Percentiles rank a stretch among this genome's conserved stretches.
Conservation (phyloP, 2,329 filamentous ascomycete genomes). For the Ampelomyces quisqualis region DNA sequence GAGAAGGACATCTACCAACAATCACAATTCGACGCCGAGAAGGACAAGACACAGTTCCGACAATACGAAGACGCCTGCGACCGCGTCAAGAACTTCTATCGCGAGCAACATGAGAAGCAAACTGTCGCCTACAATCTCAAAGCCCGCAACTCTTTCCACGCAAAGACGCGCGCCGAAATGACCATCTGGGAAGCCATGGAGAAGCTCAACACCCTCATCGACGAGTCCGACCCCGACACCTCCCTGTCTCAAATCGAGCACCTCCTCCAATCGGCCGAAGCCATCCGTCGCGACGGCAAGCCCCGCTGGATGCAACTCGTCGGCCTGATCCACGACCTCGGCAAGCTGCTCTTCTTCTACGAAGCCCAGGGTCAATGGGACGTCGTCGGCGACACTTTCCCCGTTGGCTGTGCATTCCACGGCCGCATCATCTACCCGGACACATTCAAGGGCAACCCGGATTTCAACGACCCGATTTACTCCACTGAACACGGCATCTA, state of each 20-base stretch:
- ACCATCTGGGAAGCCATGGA: conserved; percentile 90
- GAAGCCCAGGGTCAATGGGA: conserved; percentile 89
- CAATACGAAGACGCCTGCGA: conserved; percentile 82
- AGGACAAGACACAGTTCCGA: conserved; percentile 78
- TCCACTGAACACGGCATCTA: conserved; percentile 79
- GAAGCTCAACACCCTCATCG: conserved; percentile 86
- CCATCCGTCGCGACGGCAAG: conserved; percentile 81
- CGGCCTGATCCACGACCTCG: conserved; percentile 75
- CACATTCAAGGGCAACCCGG: conserved; percentile 76
- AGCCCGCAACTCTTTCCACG: conserved; percentile 70
- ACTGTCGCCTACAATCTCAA: conserved; percentile 82
- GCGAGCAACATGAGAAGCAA: conserved; percentile 68
- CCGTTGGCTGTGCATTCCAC: conserved; percentile 74
- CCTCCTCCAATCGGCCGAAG: conserved; percentile 83
- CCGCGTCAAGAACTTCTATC: conserved; percentile 84
- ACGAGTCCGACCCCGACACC: conserved; percentile 89
- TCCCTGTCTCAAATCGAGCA: conserved; percentile 86
- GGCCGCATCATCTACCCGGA: conserved; percentile 76
- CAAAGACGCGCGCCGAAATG: conserved; percentile 71
- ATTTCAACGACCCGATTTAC: conserved; percentile 70
- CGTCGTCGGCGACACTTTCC: conserved; percentile 84
- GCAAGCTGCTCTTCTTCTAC: conserved; percentile 79
- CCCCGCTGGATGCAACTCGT: conserved; percentile 80
- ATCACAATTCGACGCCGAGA: conserved; percentile 70
- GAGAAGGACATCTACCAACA: conserved; percentile 55